Base-by-base conservation (phyloP, 768 basidiomycete species). In the Erythrobasidium yunnanense region DNA sequence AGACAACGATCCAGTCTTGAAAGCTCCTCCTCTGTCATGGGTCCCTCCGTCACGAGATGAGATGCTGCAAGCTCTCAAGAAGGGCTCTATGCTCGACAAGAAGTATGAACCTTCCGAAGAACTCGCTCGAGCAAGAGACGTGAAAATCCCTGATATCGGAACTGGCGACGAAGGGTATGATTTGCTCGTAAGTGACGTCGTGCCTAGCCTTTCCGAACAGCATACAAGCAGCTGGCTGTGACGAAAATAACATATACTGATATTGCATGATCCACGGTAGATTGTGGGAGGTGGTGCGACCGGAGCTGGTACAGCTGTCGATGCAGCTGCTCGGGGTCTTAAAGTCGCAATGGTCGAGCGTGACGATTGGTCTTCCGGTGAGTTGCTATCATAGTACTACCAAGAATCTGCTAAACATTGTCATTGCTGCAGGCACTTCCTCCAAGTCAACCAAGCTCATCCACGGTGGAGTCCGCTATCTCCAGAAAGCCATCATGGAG, bases 361-460 rank as follows among this genome's bases (percentile, higher is more conserved):
- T 50, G 87, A 88, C 69, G 93, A 99, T 75, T 99, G 93, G 69
- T 83, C 85, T 71, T 82, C 88, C 23, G 92, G 90, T 88, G 67
- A 68, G 81, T 54, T 1, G 29, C 45, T 34, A 42, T 42, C n/a
- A 11, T 42, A 23, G 38, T 30, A 11, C 27, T 18, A n/a, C 17
- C n/a, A 18, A 25, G 32, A 18, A 55, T 27, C 55, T 51, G 25
- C 15, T 30, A 11, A 29, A 22, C 2, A n/a, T 45, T 25, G 35
- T 15, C 45, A 7, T 50, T 6, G 22, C 4, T 18, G 23, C 72
- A 89, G 90, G 92, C 18, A 95, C 93, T 0, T 93, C 90, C 0
- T 93, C 90, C 4, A 97, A 97, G 74, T 91, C 90, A 6, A 97
- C 95, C 0, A 97, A 99, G 76, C 85, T 99, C 56, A 93, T 99